phyloP scores from a whole-genome alignment of 352 stramenopile species.

The Phytophthora pistaciae region DNA sequence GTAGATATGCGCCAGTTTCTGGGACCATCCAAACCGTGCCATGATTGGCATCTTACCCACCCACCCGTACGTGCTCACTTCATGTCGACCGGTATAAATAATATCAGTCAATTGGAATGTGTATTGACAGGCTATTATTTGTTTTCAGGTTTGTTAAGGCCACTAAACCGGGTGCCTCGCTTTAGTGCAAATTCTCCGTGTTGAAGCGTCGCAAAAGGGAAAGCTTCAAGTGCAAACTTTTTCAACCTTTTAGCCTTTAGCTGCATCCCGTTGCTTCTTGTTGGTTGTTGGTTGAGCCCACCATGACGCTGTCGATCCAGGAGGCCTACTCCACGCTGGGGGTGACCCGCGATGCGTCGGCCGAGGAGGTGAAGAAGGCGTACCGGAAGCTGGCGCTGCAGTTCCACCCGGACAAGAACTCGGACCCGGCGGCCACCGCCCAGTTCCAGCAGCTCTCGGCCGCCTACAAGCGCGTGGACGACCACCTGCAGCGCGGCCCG shows the following conservation, averaged over 20 bases:
- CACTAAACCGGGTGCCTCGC: no score
- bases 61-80: no score
- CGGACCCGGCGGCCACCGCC: slow-evolving; percentile 59
- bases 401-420: slow-evolving; percentile 80
- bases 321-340: slow-evolving; percentile 59
- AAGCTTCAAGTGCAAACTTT: neutral
- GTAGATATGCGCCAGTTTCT: no score
- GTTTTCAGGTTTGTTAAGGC: no score
- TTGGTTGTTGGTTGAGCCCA: neutral
- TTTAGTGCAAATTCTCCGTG: neutral
- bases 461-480: slow-evolving; percentile 77
- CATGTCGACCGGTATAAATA: no score
- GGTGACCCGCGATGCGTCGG: slow-evolving; percentile 42
- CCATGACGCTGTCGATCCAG: slow-evolving; percentile 48
- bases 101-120: no score
- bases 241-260: no score
- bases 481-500: slow-evolving; percentile 45
- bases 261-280: slow-evolving; percentile 1
- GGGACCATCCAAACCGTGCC: no score
- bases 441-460: slow-evolving; percentile 78
- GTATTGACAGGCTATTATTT: no score
- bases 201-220: slow-evolving; percentile 9
- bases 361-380: slow-evolving; percentile 62
- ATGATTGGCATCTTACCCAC: no score
- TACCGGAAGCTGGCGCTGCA: slow-evolving; percentile 53